Evolutionary conservation across 2,329 filamentous ascomycete species (phyloP).

Genomic region (Botryosphaeria agaves): DNA sequence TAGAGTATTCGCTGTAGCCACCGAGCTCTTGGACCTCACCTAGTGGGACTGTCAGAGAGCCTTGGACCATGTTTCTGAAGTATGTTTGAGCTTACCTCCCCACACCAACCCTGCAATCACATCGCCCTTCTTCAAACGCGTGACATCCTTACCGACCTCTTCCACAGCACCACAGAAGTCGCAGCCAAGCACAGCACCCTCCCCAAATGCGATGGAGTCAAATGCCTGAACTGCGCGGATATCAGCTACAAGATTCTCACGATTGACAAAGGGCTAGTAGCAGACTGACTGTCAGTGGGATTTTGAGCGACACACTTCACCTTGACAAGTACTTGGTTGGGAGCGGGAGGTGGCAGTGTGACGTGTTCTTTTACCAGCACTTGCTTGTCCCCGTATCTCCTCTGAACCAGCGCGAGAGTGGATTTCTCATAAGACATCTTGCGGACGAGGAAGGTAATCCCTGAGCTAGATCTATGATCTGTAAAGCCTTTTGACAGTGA

Average conservation of each 20-base stretch:
- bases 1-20: slow-evolving; percentile 21
- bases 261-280: no score
- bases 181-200: slow-evolving; percentile 9
- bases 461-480: no score
- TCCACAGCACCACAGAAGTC: slow-evolving; percentile 19
- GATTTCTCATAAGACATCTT: no score
- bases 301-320: not conserved
- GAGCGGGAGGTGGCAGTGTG: no score
- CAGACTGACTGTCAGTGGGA: not conserved
- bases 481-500: no score
- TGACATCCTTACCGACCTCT: slow-evolving; percentile 16
- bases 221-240: not conserved
- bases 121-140: slow-evolving; percentile 16
- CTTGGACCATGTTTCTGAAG: not conserved
- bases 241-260: no score
- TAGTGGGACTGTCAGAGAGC: not conserved
- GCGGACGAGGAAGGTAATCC: no score
- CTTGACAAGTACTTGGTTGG: not conserved
- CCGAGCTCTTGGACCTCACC: slow-evolving; percentile 17
- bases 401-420: no score
- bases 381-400: no score
- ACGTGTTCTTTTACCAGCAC: no score
- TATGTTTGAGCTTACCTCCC: not conserved
- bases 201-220: not conserved
- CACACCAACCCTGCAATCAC: not conserved